Evolutionary conservation across 768 basidiomycete genomes (phyloP).

Genomic region (Mycena albidolilacea): DNA sequence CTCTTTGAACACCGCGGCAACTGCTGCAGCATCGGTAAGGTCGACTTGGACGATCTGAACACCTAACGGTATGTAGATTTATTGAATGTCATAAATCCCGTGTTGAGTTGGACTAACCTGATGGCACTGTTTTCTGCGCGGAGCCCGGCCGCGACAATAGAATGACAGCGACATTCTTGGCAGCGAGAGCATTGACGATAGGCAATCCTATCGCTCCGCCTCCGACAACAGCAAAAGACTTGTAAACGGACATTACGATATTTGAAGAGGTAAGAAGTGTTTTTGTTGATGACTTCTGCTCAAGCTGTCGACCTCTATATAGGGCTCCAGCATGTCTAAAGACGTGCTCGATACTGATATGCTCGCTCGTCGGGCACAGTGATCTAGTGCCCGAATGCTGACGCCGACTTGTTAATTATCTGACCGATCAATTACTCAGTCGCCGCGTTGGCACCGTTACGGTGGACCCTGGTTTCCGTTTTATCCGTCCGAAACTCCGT

Average conservation of each 20-base stretch:
- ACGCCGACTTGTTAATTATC: too few species aligned
- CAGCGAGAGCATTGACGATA: slow-evolving; percentile 59
- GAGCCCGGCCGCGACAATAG: slow-evolving; percentile 38
- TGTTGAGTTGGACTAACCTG: slow-evolving; percentile 1
- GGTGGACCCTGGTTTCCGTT: too few species aligned
- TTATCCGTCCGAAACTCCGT: too few species aligned
- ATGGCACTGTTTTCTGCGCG: slow-evolving; percentile 26
- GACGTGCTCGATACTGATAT: too few species aligned
- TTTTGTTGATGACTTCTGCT: not conserved
- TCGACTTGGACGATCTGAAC: slow-evolving; percentile 48
- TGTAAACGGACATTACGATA: slow-evolving; percentile 15
- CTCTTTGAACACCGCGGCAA: slow-evolving; percentile 47
- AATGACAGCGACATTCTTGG: slow-evolving; percentile 53
- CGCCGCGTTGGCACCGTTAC: too few species aligned
- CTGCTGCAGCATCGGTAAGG: slow-evolving; percentile 41
- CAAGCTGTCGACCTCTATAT: not conserved
- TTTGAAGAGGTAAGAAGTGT: not conserved
- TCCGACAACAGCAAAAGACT: slow-evolving; percentile 26
- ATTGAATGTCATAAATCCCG: too few species aligned
- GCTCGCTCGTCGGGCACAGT: too few species aligned
- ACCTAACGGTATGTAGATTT: not conserved
- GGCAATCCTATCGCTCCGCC: slow-evolving; percentile 42
- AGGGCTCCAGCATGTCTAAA: too few species aligned
- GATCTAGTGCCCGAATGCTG: too few species aligned
- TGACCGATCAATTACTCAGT: too few species aligned